Percentiles rank a stretch among this genome's conserved stretches.
Conservation (phyloP, 345 rosid species). For the Crucihimalaya himalaica region DNA sequence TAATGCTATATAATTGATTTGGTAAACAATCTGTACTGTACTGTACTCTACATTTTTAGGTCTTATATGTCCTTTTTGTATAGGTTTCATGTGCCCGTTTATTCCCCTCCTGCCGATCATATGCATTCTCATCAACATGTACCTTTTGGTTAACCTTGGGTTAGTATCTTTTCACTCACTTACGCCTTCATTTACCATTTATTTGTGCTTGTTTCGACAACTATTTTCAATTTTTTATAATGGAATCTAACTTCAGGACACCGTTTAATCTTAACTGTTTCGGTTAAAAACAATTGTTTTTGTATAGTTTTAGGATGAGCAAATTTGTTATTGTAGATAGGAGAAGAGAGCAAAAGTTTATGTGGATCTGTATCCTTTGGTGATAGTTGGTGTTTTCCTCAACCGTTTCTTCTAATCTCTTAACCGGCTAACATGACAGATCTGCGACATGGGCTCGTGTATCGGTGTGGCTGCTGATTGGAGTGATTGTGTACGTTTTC, state of each 20-base stretch:
- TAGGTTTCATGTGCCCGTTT: conserved; percentile 94
- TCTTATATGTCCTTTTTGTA: neutral
- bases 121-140: conserved; percentile 85
- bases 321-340: neutral
- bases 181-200: neutral
- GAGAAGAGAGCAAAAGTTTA: neutral
- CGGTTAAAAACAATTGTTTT: too few species aligned
- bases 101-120: conserved; percentile 86
- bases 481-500: conserved; percentile 61
- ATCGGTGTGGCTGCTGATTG: conserved; percentile 67
- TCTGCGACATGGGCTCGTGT: conserved; percentile 76
- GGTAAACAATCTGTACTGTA: neutral
- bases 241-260: too few species aligned
- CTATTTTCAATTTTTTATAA: too few species aligned
- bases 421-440: conserved; percentile 34
- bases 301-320: neutral
- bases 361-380: neutral
- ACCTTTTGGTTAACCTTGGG: conserved; percentile 92
- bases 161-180: conserved; percentile 46
- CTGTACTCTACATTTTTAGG: neutral
- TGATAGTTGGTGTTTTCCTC: neutral
- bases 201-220: neutral
- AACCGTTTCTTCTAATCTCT: conserved; percentile 3
- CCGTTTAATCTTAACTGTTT: too few species aligned
- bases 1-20: conserved; percentile 33